These are phyloP conservation scores for Apophysomyces trapeziformis DNA, from an alignment of 371 early-diverging fungal species.

Conservation along the genomic window DNA sequence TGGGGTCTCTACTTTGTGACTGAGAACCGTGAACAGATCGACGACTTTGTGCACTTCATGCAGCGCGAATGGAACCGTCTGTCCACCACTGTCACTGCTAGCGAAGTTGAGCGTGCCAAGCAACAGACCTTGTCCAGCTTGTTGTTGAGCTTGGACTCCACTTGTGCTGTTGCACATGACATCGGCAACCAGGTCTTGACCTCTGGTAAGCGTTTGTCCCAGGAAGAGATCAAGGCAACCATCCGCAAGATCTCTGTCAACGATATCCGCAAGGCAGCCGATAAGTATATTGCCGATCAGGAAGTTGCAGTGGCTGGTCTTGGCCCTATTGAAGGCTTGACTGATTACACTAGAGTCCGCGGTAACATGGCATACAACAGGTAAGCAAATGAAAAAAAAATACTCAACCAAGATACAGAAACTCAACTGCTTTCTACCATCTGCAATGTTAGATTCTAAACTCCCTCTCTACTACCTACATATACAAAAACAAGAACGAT, in stretches of 20 bases:
- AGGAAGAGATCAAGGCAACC: conserved; percentile 80
- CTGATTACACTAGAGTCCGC: conserved; percentile 88
- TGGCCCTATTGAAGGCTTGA: conserved; percentile 70
- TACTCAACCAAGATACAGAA: background rate
- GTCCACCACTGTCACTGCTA: conserved; percentile 78
- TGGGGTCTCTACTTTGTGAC: conserved; percentile 90
- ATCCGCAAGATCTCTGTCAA: conserved; percentile 81
- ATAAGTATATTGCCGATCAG: conserved; percentile 81
- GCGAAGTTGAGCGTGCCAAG: conserved; percentile 95
- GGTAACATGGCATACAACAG: conserved; percentile 73
- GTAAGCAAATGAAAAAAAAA: conserved; percentile 14
- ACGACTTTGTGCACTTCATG: conserved; percentile 85
- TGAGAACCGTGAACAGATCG: conserved; percentile 75
- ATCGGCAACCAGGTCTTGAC: conserved; percentile 92
- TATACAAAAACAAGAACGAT: background rate
- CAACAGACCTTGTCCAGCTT: conserved; percentile 90
- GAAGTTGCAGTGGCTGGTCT: conserved; percentile 51
- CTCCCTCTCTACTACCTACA: background rate
- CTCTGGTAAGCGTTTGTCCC: conserved; percentile 84
- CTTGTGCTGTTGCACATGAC: conserved; percentile 88
- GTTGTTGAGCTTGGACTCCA: conserved; percentile 83
- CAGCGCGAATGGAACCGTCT: conserved; percentile 92
- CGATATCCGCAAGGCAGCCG: conserved; percentile 82
- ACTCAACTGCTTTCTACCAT: background rate
- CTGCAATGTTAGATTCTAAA: background rate